Evolutionary conservation across 805 yeast species (phyloP).

Genomic region (Metschnikowia drakensbergensis): DNA sequence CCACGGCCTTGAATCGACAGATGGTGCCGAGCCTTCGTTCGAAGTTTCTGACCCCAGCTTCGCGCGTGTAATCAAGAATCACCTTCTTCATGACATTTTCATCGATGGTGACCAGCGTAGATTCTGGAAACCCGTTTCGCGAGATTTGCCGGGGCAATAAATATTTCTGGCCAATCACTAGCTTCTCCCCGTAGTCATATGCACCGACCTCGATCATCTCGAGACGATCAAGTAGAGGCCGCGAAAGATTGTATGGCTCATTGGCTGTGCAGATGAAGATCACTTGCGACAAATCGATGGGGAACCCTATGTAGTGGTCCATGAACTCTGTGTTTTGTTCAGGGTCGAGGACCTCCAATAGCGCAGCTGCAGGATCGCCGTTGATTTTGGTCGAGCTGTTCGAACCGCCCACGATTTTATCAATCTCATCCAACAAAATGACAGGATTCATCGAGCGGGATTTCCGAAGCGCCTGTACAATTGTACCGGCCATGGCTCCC

Average conservation of each 20-base stretch:
- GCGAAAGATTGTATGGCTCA: conserved; percentile 63
- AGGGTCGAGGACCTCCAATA: conserved; percentile 84
- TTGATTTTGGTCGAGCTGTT: conserved; percentile 44
- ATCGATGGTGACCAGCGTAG: conserved; percentile 41
- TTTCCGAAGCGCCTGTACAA: conserved; percentile 72
- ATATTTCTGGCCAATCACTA: conserved; percentile 63
- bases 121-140: conserved; percentile 56
- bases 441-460: conserved; percentile 80
- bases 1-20: conserved; percentile 81
- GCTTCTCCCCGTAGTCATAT: conserved; percentile 74
- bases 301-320: conserved; percentile 84
- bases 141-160: conserved; percentile 71
- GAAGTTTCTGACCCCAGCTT: conserved; percentile 79
- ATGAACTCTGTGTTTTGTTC: conserved; percentile 75
- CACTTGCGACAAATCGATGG: conserved; percentile 77
- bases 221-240: conserved; percentile 79
- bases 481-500: conserved; percentile 87
- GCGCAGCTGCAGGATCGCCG: conserved; percentile 90
- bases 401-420: conserved; percentile 62
- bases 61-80: conserved; percentile 71
- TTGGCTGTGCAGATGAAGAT: conserved; percentile 86
- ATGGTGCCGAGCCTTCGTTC: conserved; percentile 73
- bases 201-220: conserved; percentile 78
- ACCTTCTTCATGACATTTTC: conserved; percentile 57
- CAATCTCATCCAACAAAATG: conserved; percentile 79